Evolutionary conservation across 768 basidiomycete genomes (phyloP).

Genomic region (Hericium erinaceus): DNA sequence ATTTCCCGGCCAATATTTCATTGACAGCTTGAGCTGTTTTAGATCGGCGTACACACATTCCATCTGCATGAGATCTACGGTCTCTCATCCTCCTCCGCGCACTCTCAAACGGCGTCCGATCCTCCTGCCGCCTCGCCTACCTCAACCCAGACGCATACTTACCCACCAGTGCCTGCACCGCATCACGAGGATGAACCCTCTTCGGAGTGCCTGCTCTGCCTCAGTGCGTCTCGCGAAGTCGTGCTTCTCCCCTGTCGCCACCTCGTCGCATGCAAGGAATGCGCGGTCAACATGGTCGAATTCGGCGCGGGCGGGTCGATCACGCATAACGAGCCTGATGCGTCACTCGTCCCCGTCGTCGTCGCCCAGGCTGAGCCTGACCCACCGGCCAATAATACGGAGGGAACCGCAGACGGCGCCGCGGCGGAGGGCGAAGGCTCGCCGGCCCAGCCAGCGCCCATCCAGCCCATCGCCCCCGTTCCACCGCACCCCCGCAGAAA

Average conservation of each 20-base stretch:
- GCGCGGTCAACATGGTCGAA: conserved; percentile 95
- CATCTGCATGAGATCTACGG: conserved; percentile 94
- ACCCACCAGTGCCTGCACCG: conserved; percentile 31
- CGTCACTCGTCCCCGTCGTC: neutral
- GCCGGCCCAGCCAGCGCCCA: conserved; percentile 10
- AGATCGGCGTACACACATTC: conserved; percentile 93
- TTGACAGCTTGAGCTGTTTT: conserved; percentile 4
- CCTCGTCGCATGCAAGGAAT: conserved; percentile 91
- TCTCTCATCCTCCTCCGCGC: conserved; percentile 45
- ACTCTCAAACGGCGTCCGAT: conserved; percentile 12
- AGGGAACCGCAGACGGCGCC: neutral
- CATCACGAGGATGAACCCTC: conserved; percentile 58
- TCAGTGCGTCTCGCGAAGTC: conserved; percentile 83
- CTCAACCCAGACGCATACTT: conserved; percentile 35
- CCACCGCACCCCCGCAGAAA: conserved; percentile 55
- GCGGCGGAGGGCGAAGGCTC: neutral
- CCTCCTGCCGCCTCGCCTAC: conserved; percentile 29
- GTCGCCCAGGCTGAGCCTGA: conserved; percentile 25
- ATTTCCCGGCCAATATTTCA: neutral
- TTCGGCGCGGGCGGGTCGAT: conserved; percentile 91
- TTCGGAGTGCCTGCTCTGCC: conserved; percentile 86
- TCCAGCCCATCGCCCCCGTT: conserved; percentile 8
- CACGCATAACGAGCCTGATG: conserved; percentile 38
- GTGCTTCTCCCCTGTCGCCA: conserved; percentile 90
- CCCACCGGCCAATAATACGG: conserved; percentile 15